These are phyloP conservation scores for Chlorencoelia australis DNA, from an alignment of 2,329 filamentous ascomycete species.

Conservation along the genomic window DNA sequence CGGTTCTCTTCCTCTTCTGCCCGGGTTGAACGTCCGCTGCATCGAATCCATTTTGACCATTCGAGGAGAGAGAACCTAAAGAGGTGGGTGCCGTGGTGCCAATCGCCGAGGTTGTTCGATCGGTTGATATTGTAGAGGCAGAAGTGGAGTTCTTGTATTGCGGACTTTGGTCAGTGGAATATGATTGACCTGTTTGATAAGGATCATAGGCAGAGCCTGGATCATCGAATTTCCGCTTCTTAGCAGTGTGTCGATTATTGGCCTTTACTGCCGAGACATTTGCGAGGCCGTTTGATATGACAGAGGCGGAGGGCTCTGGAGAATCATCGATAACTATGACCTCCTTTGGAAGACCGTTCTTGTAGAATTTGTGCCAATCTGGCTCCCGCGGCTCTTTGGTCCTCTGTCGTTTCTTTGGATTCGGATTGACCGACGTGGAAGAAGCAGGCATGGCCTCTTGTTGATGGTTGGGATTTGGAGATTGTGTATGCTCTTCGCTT, in stretches of 20 bases:
- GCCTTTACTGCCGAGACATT: conserved; percentile 21
- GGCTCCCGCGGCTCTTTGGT: conserved; percentile 43
- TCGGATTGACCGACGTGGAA: conserved; percentile 20
- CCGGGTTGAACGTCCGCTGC: conserved; percentile 58
- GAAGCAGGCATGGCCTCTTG: conserved; percentile 28
- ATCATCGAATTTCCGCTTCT: conserved; percentile 51
- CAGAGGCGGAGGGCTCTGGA: conserved; percentile 28
- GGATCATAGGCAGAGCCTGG: conserved; percentile 51
- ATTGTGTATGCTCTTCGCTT: conserved; percentile 14
- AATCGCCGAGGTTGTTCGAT: conserved; percentile 69
- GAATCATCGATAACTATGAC: conserved; percentile 74
- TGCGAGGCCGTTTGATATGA: conserved; percentile 31
- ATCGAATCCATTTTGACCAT: conserved; percentile 53
- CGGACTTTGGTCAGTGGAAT: conserved; percentile 62
- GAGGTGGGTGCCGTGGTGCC: conserved; percentile 88
- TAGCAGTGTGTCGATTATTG: conserved; percentile 56
- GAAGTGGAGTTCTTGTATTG: conserved; percentile 56
- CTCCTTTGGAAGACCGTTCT: conserved; percentile 73
- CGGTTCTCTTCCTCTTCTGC: conserved; percentile 77
- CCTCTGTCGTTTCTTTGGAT: conserved; percentile 30
- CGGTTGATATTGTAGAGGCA: conserved; percentile 67
- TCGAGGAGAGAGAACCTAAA: conserved; percentile 54
- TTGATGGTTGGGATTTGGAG: conserved; percentile 4
- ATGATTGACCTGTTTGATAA: conserved; percentile 59
- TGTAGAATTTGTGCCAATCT: conserved; percentile 74